Evolutionary conservation across 345 rosid genomes (phyloP), one percentile per base, ranked within the genome.

Genomic region (Barbarea vulgaris): DNA sequence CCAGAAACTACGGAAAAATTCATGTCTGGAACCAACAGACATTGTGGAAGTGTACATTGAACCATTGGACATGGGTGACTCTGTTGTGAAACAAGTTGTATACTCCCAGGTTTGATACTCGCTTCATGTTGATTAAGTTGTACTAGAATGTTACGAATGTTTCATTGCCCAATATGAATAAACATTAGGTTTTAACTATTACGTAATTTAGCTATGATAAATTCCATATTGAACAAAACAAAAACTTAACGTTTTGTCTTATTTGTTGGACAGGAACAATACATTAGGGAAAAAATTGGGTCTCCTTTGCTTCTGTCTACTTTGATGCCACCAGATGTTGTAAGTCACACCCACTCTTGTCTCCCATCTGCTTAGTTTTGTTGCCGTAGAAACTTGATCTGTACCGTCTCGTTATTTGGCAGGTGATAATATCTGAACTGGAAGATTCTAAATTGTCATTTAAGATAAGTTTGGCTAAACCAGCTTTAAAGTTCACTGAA

Each of bases 21-120:
- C 84, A 73, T 88, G 86, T 59, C 87, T 92, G 37, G 96, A 92
- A 80, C 98, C 98, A 42, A 95, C 91, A 5, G 96, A 95, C 61
- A 22, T 71, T 62, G 99, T 95, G 77, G 97, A 92, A 58, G 97
- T 95, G 51, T 95, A 86, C 75, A 84, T 92, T 76, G 89, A 90
- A 73, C 83, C 92, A 36, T 68, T 87, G 74, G 95, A 91, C 77
- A 81, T 83, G 50, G 83, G 86, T 80, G 77, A 83, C 53, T 81
- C 89, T 53, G 77, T 75, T 34, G 80, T 81, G 17, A 83, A 79
- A 27, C 88, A 67, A 78, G 82, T 90, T 76, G 34, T 92, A 25
- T 85, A 78, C 54, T 84, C 96, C 34, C 97, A 94, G 91, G 98
- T 69, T 34, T 60, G n/a, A 9, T 22, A 22, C 59, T 56, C 25